Evolutionary conservation across 768 basidiomycete species (phyloP).

Genomic region (Sporobolomyces pararoseus): DNA sequence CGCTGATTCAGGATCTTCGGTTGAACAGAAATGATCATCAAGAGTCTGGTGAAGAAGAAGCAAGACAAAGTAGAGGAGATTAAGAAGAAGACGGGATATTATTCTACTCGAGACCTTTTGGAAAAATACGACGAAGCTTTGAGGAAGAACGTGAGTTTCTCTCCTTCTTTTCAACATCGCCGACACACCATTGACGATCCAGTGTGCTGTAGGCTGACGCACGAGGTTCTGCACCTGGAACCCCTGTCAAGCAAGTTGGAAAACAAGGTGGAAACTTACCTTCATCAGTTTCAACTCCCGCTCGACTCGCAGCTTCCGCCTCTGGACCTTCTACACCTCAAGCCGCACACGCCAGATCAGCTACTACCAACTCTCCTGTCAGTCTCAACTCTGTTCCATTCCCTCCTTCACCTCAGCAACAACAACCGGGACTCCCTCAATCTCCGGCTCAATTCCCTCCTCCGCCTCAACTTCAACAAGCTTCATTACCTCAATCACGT

Average conservation of each 20-base stretch:
- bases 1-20: neutral
- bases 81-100: conserved; percentile 96
- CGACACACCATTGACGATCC: neutral
- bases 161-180: neutral
- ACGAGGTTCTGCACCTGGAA: neutral
- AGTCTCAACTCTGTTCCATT: conserved; percentile 1
- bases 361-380: neutral
- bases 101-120: conserved; percentile 80
- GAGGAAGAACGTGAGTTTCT: conserved; percentile 41
- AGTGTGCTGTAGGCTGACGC: neutral
- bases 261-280: neutral
- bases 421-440: conserved; percentile 37
- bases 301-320: conserved; percentile 18
- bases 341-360: neutral
- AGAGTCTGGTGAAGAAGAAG: conserved; percentile 74
- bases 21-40: conserved; percentile 52
- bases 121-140: conserved; percentile 74
- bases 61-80: conserved; percentile 86
- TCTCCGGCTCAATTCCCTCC: conserved; percentile 8
- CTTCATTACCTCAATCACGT: conserved; percentile 60
- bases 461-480: neutral
- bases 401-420: conserved; percentile 44
- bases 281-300: conserved; percentile 17
- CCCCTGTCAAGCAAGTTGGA: conserved; percentile 7
- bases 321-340: conserved; percentile 6